Evolutionary conservation across 495 filamentous ascomycete genomes (phyloP).

Genomic region (Penicillium psychrofluorescens): DNA sequence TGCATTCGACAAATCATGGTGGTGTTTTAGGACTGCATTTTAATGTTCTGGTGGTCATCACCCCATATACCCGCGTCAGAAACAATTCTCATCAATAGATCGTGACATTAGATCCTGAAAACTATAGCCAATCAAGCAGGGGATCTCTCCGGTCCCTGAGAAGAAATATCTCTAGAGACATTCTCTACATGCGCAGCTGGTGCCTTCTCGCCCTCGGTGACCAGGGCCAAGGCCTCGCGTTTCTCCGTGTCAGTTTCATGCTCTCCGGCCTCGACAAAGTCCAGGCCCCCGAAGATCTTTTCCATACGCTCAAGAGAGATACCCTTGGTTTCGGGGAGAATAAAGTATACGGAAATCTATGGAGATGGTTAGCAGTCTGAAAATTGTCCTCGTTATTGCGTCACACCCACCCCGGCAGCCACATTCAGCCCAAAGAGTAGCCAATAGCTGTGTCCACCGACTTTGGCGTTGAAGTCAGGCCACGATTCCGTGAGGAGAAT

Average conservation of each 20-base stretch:
- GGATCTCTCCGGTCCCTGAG: neutral
- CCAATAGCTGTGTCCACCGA: constrained; percentile 28
- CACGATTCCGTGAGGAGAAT: constrained; percentile 29
- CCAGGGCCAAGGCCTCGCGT: constrained; percentile 11
- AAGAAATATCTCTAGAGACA: neutral
- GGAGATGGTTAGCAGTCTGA: neutral
- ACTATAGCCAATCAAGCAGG: neutral
- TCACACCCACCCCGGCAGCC: constrained; percentile 19
- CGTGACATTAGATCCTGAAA: too few species aligned
- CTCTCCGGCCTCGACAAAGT: constrained; percentile 26
- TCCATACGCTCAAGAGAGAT: constrained; percentile 30
- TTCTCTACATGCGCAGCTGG: constrained; percentile 3
- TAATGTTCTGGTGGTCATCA: too few species aligned
- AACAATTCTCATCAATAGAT: too few species aligned
- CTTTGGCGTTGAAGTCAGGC: constrained; percentile 25
- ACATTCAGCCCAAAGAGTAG: constrained; percentile 27
- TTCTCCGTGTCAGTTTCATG: constrained; percentile 12
- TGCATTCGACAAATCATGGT: too few species aligned
- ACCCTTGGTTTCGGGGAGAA: constrained; percentile 22
- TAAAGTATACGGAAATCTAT: constrained; percentile 26
- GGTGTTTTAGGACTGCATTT: too few species aligned
- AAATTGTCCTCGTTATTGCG: neutral
- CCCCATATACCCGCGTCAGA: too few species aligned
- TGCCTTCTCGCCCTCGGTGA: constrained; percentile 3
- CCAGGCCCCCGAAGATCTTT: constrained; percentile 27